Evolutionary conservation across 352 stramenopile species (phyloP), one percentile per base, ranked within the genome.

Genomic region (Plasmopara muralis): DNA sequence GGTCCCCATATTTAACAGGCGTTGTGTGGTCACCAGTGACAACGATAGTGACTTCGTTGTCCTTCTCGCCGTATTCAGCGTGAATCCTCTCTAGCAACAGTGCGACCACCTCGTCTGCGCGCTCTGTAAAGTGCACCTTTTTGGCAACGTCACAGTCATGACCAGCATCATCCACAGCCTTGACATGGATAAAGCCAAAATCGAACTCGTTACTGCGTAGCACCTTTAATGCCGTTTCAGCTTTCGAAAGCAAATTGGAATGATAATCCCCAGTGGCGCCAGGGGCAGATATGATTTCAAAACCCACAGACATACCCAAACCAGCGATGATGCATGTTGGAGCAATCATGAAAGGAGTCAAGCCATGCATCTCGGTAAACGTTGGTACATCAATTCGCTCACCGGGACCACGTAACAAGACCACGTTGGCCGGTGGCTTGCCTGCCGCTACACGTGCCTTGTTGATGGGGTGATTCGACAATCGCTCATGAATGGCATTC

Each of bases 271-370:
- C 84, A 2, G 84, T 94, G 0, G 77, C 84, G 0, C 83, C 83
- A 31, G 74, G 73, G 0, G 76, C 84, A 47, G 75, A 77, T 35
- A 76, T 60, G 5, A 94, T 63, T 29, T 91, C 74, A 61, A 94
- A 88, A 18, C 75, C 84, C 28, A 94, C 52, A 12, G 84, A 94
- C 78, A 90, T 93, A 33, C 84, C 84, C 18, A 94, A 60, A 25
- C 84, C 84, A 14, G 84, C 84, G 31, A 94, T 94, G 62, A 94
- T 94, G 50, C 84, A 94, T 13, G 84, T 94, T 2, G 84, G 84
- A 12, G 84, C 84, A 42, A 94, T 91, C 84, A 94, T 94, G 57
- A 94, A 94, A 18, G 82, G 62, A 42, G 68, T 85, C 20, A 94
- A 58, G 12, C 78, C 82, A 64, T 94, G 84, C 57, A 87, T 80